Percentiles rank a stretch among this genome's conserved stretches.
phyloP scores from a whole-genome alignment of 257 asterid species.

The Anisodus tanguticus region DNA sequence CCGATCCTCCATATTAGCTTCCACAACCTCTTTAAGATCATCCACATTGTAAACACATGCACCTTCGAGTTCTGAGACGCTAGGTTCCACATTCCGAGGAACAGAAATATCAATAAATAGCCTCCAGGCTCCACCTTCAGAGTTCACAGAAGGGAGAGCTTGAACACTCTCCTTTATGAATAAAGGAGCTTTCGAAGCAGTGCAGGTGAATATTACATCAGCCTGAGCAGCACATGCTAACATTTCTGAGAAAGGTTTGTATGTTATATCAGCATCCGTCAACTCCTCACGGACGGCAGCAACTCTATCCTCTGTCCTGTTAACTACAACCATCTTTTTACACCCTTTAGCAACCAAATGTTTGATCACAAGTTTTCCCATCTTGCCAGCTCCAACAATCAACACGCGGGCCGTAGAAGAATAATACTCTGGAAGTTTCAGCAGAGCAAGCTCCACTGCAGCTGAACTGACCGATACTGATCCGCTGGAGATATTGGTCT shows the following conservation, averaged over 20 bases:
- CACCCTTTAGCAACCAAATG: conserved; percentile 88
- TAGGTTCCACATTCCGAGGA: conserved; percentile 84
- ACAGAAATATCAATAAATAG: conserved; percentile 85
- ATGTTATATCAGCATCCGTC: conserved; percentile 65
- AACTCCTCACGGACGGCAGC: conserved; percentile 62
- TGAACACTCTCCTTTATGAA: conserved; percentile 72
- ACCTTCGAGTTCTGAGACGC: conserved; percentile 61
- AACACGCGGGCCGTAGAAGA: conserved; percentile 59
- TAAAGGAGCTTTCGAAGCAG: conserved; percentile 68
- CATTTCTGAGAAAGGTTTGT: conserved; percentile 62
- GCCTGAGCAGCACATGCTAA: conserved; percentile 72
- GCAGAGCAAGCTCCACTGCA: conserved; percentile 87
- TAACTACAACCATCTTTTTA: conserved; percentile 71
- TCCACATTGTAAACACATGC: conserved; percentile 79
- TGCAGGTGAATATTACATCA: conserved; percentile 83
- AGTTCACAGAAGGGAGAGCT: conserved; percentile 52
- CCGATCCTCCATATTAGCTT: conserved; percentile 78
- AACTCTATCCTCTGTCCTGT: conserved; percentile 80
- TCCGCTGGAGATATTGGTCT: conserved; percentile 80
- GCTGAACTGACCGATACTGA: conserved; percentile 97
- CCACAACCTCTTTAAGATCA: conserved; percentile 91
- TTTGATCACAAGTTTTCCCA: conserved; percentile 92
- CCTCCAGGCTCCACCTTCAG: conserved; percentile 55
- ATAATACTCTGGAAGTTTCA: conserved; percentile 70
- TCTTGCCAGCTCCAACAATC: conserved; percentile 95